These are phyloP conservation scores for Austropuccinia psidii DNA, from an alignment of 1,284 basidiomycete genomes.

Conservation along the genomic window DNA sequence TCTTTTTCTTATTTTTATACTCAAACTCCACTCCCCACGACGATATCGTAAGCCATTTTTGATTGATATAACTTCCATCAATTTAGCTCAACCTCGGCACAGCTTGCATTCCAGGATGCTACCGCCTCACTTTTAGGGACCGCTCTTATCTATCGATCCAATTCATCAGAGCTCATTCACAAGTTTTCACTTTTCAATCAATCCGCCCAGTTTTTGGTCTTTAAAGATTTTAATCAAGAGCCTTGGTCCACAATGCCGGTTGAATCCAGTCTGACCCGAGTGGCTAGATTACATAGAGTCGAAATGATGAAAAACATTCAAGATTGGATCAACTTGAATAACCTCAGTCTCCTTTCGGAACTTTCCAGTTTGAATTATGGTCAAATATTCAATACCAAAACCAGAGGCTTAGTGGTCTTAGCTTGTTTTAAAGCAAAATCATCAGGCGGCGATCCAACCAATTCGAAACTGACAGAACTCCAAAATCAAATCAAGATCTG, in stretches of 20 bases:
- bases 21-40: not conserved
- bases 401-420: slow-evolving; percentile 12
- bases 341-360: not conserved
- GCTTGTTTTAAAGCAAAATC: not conserved
- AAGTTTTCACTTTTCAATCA: not conserved
- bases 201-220: slow-evolving; percentile 2
- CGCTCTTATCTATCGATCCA: not conserved
- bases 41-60: not conserved
- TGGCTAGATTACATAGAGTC: too few relatives aligned
- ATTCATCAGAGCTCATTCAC: not conserved
- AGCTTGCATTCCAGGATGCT: too few relatives aligned
- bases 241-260: slow-evolving; percentile 7
- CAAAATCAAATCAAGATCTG: slow-evolving; percentile 13
- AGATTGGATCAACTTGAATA: slow-evolving; percentile 5
- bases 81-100: too few relatives aligned
- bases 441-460: not conserved
- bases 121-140: slow-evolving; percentile 1
- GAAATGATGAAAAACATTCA: not conserved
- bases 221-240: slow-evolving; percentile 9
- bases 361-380: not conserved
- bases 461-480: not conserved
- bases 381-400: not conserved
- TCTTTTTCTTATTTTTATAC: slow-evolving; percentile 27
- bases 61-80: not conserved
- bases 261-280: not conserved